A percentile compares a stretch with the other conserved stretches of the same genome.
phyloP scores from a whole-genome alignment of 306 rosid species.

The Acmispon strigosus region DNA sequence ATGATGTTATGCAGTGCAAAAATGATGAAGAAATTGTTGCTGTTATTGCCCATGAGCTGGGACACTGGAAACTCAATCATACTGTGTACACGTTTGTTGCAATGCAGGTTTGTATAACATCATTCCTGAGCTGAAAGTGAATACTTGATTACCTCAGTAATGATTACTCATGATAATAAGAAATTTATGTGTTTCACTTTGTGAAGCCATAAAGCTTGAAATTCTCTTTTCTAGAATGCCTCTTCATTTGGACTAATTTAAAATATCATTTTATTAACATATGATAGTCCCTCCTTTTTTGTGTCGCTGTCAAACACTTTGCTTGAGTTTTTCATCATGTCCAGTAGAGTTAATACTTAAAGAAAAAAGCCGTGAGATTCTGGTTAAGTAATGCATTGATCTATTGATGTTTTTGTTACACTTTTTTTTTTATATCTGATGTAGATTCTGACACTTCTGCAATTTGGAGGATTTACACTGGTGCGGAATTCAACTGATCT shows the following conservation, averaged over 20 bases:
- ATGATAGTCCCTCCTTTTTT: neutral
- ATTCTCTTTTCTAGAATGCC: neutral
- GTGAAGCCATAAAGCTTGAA: neutral
- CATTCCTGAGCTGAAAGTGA: constrained; percentile 15
- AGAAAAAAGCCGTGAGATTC: neutral
- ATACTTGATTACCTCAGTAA: neutral
- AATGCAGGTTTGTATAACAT: constrained; percentile 64
- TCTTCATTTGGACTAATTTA: constrained; percentile 11
- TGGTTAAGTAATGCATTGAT: neutral
- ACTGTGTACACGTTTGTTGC: constrained; percentile 89
- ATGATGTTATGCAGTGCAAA: constrained; percentile 66
- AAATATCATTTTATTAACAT: neutral
- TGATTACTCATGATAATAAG: neutral
- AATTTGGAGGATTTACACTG: constrained; percentile 95
- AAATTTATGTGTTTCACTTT: neutral
- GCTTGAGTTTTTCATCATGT: constrained; percentile 3
- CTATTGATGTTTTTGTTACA: constrained; percentile 1
- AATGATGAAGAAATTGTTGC: constrained; percentile 90
- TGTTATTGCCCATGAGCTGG: constrained; percentile 94
- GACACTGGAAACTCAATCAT: constrained; percentile 99
- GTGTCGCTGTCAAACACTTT: neutral
- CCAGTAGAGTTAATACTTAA: neutral
- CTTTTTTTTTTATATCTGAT: constrained; percentile 12
- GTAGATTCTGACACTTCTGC: constrained; percentile 88
- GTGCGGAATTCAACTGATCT: constrained; percentile 87